A percentile compares a stretch with the other conserved stretches of the same genome.
Conservation (phyloP, 257 asterid species). For the Gynochthodes officinalis region DNA sequence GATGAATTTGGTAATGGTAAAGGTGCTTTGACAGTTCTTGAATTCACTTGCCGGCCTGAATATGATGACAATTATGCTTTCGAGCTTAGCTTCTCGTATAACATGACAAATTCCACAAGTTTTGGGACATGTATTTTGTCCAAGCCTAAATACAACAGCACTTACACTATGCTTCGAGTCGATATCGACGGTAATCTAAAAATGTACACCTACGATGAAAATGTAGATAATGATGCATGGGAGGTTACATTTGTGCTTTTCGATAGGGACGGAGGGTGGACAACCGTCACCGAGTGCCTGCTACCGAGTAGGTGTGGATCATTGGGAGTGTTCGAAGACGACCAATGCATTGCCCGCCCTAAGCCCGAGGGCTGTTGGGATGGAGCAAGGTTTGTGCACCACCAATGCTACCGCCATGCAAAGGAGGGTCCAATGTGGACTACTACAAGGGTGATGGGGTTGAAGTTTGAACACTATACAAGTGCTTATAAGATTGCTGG, state of each 20-base stretch:
- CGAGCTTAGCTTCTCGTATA: slow-evolving; percentile 32
- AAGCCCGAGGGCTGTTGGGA: slow-evolving; percentile 36
- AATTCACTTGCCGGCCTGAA: slow-evolving; percentile 25
- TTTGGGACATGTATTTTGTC: slow-evolving; percentile 24
- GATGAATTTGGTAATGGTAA: slow-evolving; percentile 33
- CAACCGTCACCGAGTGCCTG: slow-evolving; percentile 25
- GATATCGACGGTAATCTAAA: slow-evolving; percentile 46
- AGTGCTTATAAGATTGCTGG: slow-evolving; percentile 37
- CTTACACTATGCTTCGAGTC: slow-evolving; percentile 39
- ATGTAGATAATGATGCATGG: slow-evolving; percentile 44
- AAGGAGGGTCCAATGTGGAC: slow-evolving; percentile 19
- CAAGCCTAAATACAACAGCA: slow-evolving; percentile 43
- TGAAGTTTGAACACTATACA: slow-evolving; percentile 30
- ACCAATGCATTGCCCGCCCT: slow-evolving; percentile 52
- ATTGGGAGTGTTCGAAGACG: slow-evolving; percentile 34
- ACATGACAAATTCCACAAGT: slow-evolving; percentile 27
- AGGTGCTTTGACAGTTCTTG: slow-evolving; percentile 25
- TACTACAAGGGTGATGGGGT: slow-evolving; percentile 37
- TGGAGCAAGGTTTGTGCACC: slow-evolving; percentile 43
- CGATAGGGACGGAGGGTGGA: slow-evolving; percentile 15
- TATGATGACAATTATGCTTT: slow-evolving; percentile 24
- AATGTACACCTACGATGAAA: slow-evolving; percentile 33
- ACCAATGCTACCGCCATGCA: slow-evolving; percentile 34
- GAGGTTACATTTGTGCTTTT: slow-evolving; percentile 26
- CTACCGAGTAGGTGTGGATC: slow-evolving; percentile 43